Evolutionary conservation across 75 land plant genomes (phyloP), one percentile per base, ranked within the genome.

Genomic region (Sequoia sempervirens): DNA sequence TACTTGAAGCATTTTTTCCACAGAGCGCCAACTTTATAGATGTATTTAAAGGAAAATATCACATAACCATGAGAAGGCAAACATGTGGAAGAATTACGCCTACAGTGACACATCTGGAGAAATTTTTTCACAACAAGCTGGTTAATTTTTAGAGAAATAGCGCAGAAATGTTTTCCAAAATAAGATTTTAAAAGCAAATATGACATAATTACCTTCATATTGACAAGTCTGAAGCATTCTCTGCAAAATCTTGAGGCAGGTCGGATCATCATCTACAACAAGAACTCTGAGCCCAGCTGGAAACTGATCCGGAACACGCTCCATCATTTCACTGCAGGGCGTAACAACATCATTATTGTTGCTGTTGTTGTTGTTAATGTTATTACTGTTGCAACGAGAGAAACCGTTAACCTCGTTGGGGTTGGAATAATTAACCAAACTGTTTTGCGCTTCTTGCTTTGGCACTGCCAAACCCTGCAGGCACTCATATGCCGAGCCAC

Each of bases 261-360:
- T 90, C 12, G 86, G 84, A 84, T 94, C 96, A 82, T 94, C 96
- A 84, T 94, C 96, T 43, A 94, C 96, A 10, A 93, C 95, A 15
- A 94, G 90, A 79, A 94, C 95, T 80, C 92, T 83, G 43, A 94
- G 47, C 5, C 96, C 95, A 10, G 84, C 95, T 18, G 96, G 96
- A 69, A 94, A 94, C 87, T 85, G 86, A 88, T 86, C 87, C 13
- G 82, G 36, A 64, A 76, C 84, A 0, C 74, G 52, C 37, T 81
- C 86, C 82, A 81, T 81, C 36, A 70, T 70, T 11, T 28, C 36
- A 70, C 73, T 32, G 32, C 73, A 37, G 36, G 36, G 2, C 32
- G 73, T 10, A 69, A 32, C 36, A 69, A 28, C 14, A 30, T 70
- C 32, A 70, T 70, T 30, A 70, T 32, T 70, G 72, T 68, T 68